Evolutionary conservation across 2,329 filamentous ascomycete genomes (phyloP).

Genomic region (Diaporthe ampelina): DNA sequence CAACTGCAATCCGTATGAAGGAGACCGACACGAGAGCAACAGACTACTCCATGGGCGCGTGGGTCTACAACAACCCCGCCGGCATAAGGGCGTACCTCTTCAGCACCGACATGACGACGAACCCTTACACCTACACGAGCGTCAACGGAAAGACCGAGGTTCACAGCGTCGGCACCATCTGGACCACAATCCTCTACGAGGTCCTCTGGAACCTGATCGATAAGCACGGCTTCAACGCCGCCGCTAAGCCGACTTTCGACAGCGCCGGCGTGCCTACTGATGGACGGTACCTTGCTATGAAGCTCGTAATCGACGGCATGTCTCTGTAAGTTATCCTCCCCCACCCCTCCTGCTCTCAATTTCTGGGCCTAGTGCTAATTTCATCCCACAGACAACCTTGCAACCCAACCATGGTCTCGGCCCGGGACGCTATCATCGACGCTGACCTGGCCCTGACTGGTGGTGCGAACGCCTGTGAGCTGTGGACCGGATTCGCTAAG

Average conservation of each 20-base stretch:
- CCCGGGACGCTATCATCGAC: slow-evolving; percentile 68
- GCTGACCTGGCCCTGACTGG: slow-evolving; percentile 66
- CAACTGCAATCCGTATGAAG: slow-evolving; percentile 64
- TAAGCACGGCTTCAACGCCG: slow-evolving; percentile 65
- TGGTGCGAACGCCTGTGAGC: slow-evolving; percentile 63
- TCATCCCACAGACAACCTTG: slow-evolving; percentile 61
- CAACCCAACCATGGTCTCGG: slow-evolving; percentile 66
- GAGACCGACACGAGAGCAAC: slow-evolving; percentile 58
- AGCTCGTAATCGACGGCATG: slow-evolving; percentile 67
- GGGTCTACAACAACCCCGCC: slow-evolving; percentile 58
- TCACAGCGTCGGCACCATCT: slow-evolving; percentile 65
- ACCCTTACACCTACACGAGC: slow-evolving; percentile 64
- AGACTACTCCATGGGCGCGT: slow-evolving; percentile 64
- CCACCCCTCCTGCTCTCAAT: too few species aligned
- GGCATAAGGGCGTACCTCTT: slow-evolving; percentile 67
- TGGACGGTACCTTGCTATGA: slow-evolving; percentile 65
- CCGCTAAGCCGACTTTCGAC: slow-evolving; percentile 56
- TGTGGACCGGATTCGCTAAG: slow-evolving; percentile 71
- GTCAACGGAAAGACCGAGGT: slow-evolving; percentile 56
- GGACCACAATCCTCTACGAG: slow-evolving; percentile 68
- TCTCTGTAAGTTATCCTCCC: slow-evolving; percentile 53
- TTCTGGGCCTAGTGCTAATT: too few species aligned
- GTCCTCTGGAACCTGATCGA: slow-evolving; percentile 71
- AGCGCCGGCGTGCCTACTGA: slow-evolving; percentile 62
- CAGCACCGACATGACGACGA: slow-evolving; percentile 63